Conservation (phyloP, 768 basidiomycete genomes). For the Xanthoconium purpureum region DNA sequence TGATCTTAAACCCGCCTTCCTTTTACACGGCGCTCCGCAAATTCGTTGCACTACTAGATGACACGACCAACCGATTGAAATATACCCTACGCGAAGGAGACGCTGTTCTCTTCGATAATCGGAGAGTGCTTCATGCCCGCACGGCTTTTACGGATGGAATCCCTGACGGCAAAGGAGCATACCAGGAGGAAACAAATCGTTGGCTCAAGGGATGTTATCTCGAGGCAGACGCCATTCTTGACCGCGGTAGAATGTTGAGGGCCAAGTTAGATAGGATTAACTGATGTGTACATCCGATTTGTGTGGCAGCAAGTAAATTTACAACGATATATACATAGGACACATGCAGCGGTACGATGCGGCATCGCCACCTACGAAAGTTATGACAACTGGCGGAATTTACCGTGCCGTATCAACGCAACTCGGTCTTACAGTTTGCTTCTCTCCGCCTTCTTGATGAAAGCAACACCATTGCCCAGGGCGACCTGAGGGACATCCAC, state of each 20-base stretch:
- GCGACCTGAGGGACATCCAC: conserved; percentile 35
- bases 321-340: not conserved
- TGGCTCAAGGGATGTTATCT: conserved; percentile 92
- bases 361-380: not conserved
- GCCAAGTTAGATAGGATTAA: conserved; percentile 18
- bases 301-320: not conserved
- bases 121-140: conserved; percentile 83
- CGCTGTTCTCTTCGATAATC: conserved; percentile 88
- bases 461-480: conserved; percentile 63
- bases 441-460: conserved; percentile 50
- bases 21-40: conserved; percentile 62
- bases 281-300: not conserved
- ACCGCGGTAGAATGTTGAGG: conserved; percentile 54
- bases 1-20: conserved; percentile 41
- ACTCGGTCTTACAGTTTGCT: conserved; percentile 37
- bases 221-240: conserved; percentile 62
- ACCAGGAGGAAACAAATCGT: conserved; percentile 54
- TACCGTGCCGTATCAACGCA: not conserved
- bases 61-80: conserved; percentile 47
- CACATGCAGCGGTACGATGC: not conserved
- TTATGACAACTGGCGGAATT: too few relatives aligned
- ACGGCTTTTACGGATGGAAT: conserved; percentile 59
- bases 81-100: conserved; percentile 80
- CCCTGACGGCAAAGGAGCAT: conserved; percentile 29
- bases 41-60: conserved; percentile 60